Evolutionary conservation across 2,329 filamentous ascomycete genomes (phyloP), one percentile per base, ranked within the genome.

Genomic region (Teratosphaeria viscida): DNA sequence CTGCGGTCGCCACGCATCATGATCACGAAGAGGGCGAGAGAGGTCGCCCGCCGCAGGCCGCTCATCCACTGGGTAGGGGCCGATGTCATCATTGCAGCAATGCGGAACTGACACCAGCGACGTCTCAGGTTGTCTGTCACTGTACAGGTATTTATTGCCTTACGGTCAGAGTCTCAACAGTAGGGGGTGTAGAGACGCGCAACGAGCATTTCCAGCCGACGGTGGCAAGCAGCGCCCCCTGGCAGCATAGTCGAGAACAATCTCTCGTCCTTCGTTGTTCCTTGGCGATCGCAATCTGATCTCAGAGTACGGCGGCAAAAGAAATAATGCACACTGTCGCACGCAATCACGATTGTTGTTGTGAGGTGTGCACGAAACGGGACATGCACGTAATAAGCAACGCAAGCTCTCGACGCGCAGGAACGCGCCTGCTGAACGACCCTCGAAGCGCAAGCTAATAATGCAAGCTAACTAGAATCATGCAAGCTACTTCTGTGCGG

Each of bases 1-100:
- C 32, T 43, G 59, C 59, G 59, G 52, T 61, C 23, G 19, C 43
- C 19, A 23, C n/a, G 16, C n/a, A 43, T 43, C 5, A n/a, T 43
- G 37, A 43, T 19, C 23, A 23, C 2, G 23, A 23, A 23, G 23
- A 23, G 2, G 7, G 29, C 29, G 7, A 32, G 7, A 32, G 29
- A 32, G 37, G 37, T 43, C 37, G 37, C 37, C 14, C n/a, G 16
- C 16, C 16, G 12, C 14, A 43, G 37, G 11, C 37, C 37, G 37
- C 37, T 14, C 37, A 43, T 14, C 37, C 7, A 43, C 37, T 43
- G 37, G 8, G 16, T n/a, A n/a, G 12, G 16, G 1, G 16, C 16
- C 37, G 12, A 43, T n/a, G 3, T 10, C 12, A 43, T 2, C 37
- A 43, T n/a, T 14, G 37, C 37, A 43, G 37, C 37, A 43, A 43